Evolutionary conservation across 1,139 yeast species (phyloP).

Genomic region (Candida dubliniensis): DNA sequence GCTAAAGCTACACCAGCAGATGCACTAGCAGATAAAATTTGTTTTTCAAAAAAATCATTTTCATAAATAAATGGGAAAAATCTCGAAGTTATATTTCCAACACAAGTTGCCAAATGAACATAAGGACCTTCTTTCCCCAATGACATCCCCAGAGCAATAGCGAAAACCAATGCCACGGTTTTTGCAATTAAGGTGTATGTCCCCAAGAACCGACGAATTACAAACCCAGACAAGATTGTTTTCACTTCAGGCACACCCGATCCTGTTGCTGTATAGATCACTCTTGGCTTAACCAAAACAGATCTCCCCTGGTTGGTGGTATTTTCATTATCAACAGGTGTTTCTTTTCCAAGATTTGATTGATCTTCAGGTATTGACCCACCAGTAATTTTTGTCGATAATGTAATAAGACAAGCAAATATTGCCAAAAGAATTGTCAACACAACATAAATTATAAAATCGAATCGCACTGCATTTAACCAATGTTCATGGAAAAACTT

Average conservation of each 20-base stretch:
- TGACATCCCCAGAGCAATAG: conserved; percentile 66
- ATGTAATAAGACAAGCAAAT: conserved; percentile 48
- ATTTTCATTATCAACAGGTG: background rate
- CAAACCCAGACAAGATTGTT: conserved; percentile 57
- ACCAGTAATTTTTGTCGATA: conserved; percentile 46
- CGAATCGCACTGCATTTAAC: conserved; percentile 20
- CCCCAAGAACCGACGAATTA: conserved; percentile 56
- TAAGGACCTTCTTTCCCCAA: conserved; percentile 75
- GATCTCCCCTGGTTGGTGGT: background rate
- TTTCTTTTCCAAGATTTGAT: conserved; percentile 1
- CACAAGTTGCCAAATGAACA: conserved; percentile 69
- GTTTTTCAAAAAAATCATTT: conserved; percentile 57
- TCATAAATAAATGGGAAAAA: conserved; percentile 48
- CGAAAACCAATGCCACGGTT: conserved; percentile 51
- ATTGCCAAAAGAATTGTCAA: conserved; percentile 46
- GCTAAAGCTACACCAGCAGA: conserved; percentile 72
- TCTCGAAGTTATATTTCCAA: conserved; percentile 59
- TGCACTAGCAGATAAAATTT: conserved; percentile 62
- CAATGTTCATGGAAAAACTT: conserved; percentile 24
- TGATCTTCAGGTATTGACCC: conserved; percentile 11
- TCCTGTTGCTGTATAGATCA: conserved; percentile 57
- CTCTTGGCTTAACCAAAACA: conserved; percentile 19
- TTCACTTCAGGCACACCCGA: conserved; percentile 69
- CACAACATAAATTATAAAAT: conserved; percentile 40
- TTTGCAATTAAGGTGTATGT: conserved; percentile 54